A percentile compares a stretch with the other conserved stretches of the same genome.
Evolutionary conservation across 768 basidiomycete species (phyloP).

Genomic region (Tulasnella sp.): DNA sequence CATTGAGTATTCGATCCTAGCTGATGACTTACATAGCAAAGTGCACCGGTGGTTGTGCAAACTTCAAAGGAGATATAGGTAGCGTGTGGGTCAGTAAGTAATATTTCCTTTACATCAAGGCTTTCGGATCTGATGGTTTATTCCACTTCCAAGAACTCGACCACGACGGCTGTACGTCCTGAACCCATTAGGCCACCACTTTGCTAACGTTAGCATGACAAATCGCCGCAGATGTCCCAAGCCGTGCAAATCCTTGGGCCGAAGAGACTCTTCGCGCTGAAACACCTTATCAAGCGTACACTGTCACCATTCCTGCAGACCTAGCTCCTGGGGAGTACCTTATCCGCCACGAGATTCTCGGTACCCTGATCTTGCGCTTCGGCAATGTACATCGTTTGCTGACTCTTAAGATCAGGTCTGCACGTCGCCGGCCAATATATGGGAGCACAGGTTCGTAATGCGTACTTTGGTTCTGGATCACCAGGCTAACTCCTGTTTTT

Average conservation of each 20-base stretch:
- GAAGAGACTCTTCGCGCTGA: slow-evolving; percentile 8
- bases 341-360: slow-evolving; percentile 9
- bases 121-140: background rate
- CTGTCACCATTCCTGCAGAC: background rate
- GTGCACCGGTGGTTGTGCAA: slow-evolving; percentile 16
- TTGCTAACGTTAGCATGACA: background rate
- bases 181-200: background rate
- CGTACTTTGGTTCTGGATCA: background rate
- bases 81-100: slow-evolving; percentile 19
- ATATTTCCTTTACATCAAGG: background rate
- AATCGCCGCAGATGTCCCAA: slow-evolving; percentile 5
- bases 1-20: background rate
- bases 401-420: background rate
- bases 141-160: background rate
- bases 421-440: background rate
- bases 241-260: slow-evolving; percentile 13
- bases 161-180: slow-evolving; percentile 17
- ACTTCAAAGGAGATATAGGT: slow-evolving; percentile 17
- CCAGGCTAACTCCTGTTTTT: background rate
- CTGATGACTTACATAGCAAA: slow-evolving; percentile 16
- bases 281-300: slow-evolving; percentile 2
- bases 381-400: background rate
- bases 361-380: background rate
- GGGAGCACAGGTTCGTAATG: slow-evolving; percentile 1
- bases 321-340: slow-evolving; percentile 12